Conservation (phyloP, 768 basidiomycete species). For the Clitopilus hobsonii region DNA sequence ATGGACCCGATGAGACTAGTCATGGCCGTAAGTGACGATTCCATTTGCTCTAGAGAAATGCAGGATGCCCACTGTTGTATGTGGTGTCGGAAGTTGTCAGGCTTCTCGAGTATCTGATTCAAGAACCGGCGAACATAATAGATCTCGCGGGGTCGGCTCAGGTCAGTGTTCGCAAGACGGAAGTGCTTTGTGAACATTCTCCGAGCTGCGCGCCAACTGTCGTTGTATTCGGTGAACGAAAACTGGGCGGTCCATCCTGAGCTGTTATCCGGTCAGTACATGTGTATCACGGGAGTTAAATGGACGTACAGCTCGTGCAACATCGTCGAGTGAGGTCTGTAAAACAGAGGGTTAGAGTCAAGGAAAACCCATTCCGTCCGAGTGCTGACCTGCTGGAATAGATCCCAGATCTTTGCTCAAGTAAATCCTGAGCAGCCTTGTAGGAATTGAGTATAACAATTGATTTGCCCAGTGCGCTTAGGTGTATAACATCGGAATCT, state of each 20-base stretch:
- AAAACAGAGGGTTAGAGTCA: too few relatives aligned
- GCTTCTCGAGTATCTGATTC: not conserved
- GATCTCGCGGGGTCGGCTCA: not conserved
- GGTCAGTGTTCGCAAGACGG: not conserved
- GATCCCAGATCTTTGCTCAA: constrained; percentile 16
- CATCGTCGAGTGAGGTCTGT: constrained; percentile 4
- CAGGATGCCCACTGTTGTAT: not conserved
- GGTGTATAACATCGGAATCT: constrained; percentile 20
- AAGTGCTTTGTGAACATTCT: not conserved
- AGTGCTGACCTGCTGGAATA: constrained; percentile 20
- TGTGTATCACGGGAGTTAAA: not conserved
- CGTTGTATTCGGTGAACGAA: not conserved
- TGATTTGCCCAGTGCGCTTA: constrained; percentile 13
- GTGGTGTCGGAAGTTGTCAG: not conserved
- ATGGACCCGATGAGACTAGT: constrained; percentile 17
- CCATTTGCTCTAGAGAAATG: too few relatives aligned
- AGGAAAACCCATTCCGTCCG: too few relatives aligned
- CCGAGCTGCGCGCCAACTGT: not conserved
- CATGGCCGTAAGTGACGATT: too few relatives aligned
- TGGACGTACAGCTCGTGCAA: not conserved
- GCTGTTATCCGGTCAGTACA: not conserved
- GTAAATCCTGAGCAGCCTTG: constrained; percentile 16
- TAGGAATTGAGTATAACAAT: constrained; percentile 17
- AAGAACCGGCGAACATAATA: not conserved
- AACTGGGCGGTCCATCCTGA: not conserved